Evolutionary conservation across 257 asterid genomes (phyloP), one percentile per base, ranked within the genome.

Genomic region (Jacaranda copaia): DNA sequence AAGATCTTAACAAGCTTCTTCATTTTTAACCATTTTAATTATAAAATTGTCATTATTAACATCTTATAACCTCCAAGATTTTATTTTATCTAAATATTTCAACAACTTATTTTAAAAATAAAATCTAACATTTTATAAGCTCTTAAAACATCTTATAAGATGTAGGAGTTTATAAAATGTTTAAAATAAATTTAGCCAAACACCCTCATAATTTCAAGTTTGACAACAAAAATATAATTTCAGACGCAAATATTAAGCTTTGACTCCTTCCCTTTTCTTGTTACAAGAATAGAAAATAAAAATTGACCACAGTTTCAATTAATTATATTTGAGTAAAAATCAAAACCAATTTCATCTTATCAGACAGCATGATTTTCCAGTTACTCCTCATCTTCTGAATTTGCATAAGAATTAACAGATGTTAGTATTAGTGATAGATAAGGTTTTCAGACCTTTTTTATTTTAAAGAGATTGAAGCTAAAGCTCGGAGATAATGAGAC

Each of bases 331-430:
- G 52, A 38, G 38, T 15, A 48, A 13, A 35, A 52, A 49, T n/a
- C 36, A 42, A 15, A 59, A 42, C 42, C 49, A 15, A 62, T 55
- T 38, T 60, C 16, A 59, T 40, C 53, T 42, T 42, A 16, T 46
- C 10, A 32, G 15, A 16, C 78, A 16, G 61, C 32, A 43, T 35
- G 20, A 66, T 57, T 53, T 74, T n/a, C n/a, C 58, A n/a, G 53
- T 76, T 84, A 87, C 42, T 82, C 85, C 1, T 87, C 91, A 5
- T 84, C 91, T 78, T 86, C 90, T 0, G 91, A 87, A 77, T 87
- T 88, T 87, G 87, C 48, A 11, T 16, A 64, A 51, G 51, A 76
- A 67, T 73, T 36, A 43, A 82, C 15, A 75, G 72, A 42, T 35
- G 55, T n/a, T n/a, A n/a, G n/a, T n/a, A n/a, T 80, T 43, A 74